Conservation (phyloP, 257 asterid genomes). For the Haberlea rhodopensis region DNA sequence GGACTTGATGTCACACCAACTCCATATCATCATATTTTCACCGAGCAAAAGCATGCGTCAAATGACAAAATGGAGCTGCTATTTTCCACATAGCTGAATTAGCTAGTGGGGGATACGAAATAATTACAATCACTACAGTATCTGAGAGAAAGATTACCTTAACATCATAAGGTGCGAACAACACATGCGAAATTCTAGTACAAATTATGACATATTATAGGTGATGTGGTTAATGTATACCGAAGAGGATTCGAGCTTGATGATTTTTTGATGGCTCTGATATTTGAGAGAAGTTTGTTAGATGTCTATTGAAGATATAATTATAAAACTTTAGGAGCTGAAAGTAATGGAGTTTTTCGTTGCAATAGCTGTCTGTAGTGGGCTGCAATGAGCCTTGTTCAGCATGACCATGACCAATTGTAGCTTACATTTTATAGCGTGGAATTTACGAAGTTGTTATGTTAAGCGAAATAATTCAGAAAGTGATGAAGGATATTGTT, state of each 20-base stretch:
- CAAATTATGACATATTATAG: too few species aligned
- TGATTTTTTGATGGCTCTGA: not conserved
- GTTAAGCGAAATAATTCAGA: not conserved
- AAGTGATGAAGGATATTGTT: not conserved
- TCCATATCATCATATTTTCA: too few species aligned
- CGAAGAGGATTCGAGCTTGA: not conserved
- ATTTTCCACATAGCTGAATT: too few species aligned
- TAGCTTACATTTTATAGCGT: not conserved
- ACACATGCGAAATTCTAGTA: too few species aligned
- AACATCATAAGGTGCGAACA: too few species aligned
- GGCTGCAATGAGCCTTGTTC: not conserved
- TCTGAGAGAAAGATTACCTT: too few species aligned
- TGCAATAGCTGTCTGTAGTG: too few species aligned
- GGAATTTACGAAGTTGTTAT: not conserved
- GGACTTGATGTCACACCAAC: too few species aligned
- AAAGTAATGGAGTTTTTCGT: not conserved
- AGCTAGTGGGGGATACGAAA: too few species aligned
- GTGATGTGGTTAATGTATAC: not conserved
- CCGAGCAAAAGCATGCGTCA: too few species aligned
- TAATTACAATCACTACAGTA: too few species aligned
- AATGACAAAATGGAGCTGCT: too few species aligned
- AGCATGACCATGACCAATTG: not conserved
- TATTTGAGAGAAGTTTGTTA: not conserved
- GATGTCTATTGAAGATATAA: not conserved
- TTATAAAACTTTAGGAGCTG: not conserved